A percentile compares a stretch with the other conserved stretches of the same genome.
Evolutionary conservation across 78 protist species (phyloP).

Genomic region (Dictyostelium firmibasis): DNA sequence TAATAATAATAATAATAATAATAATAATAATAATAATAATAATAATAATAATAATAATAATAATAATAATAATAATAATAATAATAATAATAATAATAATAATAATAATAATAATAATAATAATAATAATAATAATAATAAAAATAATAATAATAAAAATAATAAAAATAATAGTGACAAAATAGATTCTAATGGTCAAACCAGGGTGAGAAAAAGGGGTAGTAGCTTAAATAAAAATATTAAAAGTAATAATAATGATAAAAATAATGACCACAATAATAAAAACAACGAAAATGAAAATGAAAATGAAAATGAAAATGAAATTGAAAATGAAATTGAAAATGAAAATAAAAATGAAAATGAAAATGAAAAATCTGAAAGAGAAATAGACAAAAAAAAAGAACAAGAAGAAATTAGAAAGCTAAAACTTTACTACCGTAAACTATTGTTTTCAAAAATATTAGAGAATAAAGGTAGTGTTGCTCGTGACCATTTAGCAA

Average conservation of each 20-base stretch:
- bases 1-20: no score
- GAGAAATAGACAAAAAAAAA: neutral
- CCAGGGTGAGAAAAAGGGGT: neutral
- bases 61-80: no score
- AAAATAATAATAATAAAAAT: neutral
- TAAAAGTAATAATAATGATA: neutral
- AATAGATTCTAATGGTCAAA: neutral
- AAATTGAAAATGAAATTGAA: neutral
- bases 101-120: no score
- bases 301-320: neutral
- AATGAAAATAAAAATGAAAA: neutral
- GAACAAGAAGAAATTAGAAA: neutral
- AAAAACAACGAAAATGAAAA: neutral
- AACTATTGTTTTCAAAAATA: conserved; percentile 29
- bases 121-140: no score
- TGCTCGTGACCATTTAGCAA: conserved; percentile 50
- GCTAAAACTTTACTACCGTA: neutral
- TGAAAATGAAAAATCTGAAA: neutral
- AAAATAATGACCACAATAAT: neutral
- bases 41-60: no score
- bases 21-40: neutral
- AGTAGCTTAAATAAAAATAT: neutral
- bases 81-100: no score
- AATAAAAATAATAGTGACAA: neutral
- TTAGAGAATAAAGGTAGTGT: conserved; percentile 32